Evolutionary conservation across 331 rosid genomes (phyloP).

Genomic region (Stylosanthes scabra): DNA sequence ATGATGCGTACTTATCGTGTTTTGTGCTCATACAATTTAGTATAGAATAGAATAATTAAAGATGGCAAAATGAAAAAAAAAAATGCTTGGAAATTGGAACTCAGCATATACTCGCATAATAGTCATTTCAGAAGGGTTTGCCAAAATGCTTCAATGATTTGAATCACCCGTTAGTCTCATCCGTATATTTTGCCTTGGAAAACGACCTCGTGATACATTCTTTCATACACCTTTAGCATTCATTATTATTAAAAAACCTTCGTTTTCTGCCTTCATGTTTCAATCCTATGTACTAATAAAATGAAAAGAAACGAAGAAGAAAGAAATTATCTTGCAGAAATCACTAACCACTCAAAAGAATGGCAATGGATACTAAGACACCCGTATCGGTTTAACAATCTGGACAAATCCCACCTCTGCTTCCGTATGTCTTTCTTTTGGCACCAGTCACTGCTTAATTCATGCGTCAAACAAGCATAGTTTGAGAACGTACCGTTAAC

Average conservation of each 20-base stretch:
- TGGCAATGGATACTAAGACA: neutral
- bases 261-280: too few relatives aligned
- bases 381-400: neutral
- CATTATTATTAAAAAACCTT: too few relatives aligned
- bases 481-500: too few relatives aligned
- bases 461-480: neutral
- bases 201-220: neutral
- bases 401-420: neutral
- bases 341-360: neutral
- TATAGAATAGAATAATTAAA: neutral
- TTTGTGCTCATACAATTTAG: conserved; percentile 9
- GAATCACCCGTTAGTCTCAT: neutral
- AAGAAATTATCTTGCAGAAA: too few relatives aligned
- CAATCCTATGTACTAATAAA: too few relatives aligned
- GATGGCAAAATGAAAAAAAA: neutral
- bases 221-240: neutral
- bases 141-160: neutral
- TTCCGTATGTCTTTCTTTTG: neutral
- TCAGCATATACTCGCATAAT: neutral
- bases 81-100: conserved; percentile 3
- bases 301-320: too few relatives aligned
- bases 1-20: conserved; percentile 14
- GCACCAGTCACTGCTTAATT: neutral
- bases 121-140: conserved; percentile 1
- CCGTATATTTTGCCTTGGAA: conserved; percentile 4